phyloP scores from a whole-genome alignment of 75 land plant species.

The Picea sitchensis region DNA sequence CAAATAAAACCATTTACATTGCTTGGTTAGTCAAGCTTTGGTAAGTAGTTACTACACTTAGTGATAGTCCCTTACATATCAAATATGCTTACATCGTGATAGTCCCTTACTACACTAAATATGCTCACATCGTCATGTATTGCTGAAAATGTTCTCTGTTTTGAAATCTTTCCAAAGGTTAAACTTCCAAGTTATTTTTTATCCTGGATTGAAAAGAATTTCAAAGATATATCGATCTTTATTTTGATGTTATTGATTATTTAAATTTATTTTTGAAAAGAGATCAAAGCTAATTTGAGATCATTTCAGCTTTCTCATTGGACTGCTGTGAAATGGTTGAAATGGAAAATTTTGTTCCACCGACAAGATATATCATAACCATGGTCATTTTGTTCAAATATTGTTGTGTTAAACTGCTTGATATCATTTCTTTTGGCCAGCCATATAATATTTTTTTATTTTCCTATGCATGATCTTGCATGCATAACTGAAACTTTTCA shows the following conservation, averaged over 20 bases:
- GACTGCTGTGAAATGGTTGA: neutral
- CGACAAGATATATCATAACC: neutral
- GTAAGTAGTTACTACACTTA: too few species aligned
- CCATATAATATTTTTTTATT: neutral
- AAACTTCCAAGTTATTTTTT: neutral
- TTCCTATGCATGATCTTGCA: neutral
- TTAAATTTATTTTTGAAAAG: neutral
- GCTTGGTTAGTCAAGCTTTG: too few species aligned
- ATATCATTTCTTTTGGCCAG: neutral
- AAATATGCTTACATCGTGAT: neutral
- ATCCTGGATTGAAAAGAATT: neutral
- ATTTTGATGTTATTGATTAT: neutral
- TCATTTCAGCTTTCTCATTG: neutral
- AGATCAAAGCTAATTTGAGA: neutral
- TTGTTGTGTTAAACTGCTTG: neutral
- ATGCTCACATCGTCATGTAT: neutral
- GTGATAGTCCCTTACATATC: too few species aligned
- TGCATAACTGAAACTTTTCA: neutral
- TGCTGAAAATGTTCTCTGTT: neutral
- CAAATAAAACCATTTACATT: too few species aligned
- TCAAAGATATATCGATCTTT: neutral
- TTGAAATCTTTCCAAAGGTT: neutral
- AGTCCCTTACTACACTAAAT: too few species aligned
- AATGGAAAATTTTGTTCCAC: neutral
- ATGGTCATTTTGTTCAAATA: neutral